Evolutionary conservation across 768 basidiomycete genomes (phyloP).

Genomic region (Erythrobasidium yunnanense): DNA sequence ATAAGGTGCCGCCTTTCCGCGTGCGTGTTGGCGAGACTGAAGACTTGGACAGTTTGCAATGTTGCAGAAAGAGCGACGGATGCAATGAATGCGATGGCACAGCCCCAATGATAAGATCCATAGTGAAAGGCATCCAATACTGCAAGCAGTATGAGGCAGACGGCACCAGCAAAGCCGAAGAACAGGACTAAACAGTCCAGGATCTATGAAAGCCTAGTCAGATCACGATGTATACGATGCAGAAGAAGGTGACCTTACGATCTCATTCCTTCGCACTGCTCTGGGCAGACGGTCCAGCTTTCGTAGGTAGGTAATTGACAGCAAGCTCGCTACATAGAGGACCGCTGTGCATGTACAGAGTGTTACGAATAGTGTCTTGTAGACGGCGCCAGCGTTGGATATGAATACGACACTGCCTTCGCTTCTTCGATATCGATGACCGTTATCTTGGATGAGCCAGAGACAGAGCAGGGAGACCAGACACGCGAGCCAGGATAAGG

Average conservation of each 20-base stretch:
- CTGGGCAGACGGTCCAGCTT: background rate
- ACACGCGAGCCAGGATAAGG: background rate
- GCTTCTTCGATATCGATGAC: background rate
- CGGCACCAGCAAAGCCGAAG: too few relatives aligned
- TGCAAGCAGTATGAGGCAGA: too few relatives aligned
- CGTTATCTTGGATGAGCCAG: background rate
- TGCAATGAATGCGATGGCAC: background rate
- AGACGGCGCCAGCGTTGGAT: background rate
- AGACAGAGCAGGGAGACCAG: background rate
- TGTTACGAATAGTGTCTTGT: background rate
- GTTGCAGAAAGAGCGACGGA: background rate
- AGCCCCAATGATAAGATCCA: too few relatives aligned
- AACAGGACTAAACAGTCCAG: too few relatives aligned
- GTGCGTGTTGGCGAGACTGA: background rate
- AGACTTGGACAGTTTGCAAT: background rate
- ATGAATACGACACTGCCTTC: background rate
- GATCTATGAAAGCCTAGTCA: too few relatives aligned
- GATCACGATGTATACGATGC: background rate
- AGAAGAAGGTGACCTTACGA: background rate
- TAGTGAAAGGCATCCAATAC: too few relatives aligned
- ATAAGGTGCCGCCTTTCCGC: background rate
- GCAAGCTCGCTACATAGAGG: background rate
- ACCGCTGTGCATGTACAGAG: background rate
- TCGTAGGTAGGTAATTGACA: background rate
- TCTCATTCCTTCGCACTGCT: background rate